Conservation (phyloP, 352 stramenopile genomes). For the Phytopythium ostracodes region DNA sequence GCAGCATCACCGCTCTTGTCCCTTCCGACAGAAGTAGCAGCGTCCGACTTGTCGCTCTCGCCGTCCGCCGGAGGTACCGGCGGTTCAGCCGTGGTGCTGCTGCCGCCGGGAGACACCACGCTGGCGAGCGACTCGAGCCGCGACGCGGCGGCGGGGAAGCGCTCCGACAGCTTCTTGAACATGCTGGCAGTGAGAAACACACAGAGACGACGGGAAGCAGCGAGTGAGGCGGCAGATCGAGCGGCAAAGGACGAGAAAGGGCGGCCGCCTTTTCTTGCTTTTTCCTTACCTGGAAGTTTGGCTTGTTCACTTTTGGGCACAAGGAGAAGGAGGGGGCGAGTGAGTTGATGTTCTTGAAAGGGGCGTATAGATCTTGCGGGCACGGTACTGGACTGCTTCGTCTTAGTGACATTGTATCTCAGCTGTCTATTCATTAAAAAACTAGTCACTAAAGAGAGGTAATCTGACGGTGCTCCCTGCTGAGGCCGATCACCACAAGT, state of each 20-base stretch:
- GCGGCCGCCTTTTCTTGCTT: background rate
- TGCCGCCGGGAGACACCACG: constrained; percentile 1
- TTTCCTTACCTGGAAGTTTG: background rate
- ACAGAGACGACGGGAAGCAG: background rate
- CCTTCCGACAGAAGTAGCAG: constrained; percentile 5
- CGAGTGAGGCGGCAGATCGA: background rate
- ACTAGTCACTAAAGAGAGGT: background rate
- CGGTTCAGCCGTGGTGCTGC: constrained; percentile 14
- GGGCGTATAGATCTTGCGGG: constrained; percentile 8
- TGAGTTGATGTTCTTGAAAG: background rate
- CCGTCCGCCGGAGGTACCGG: constrained; percentile 13
- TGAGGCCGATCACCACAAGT: constrained; percentile 1
- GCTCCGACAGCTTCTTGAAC: constrained; percentile 79
- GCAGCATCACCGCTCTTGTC: background rate
- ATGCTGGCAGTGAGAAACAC: constrained; percentile 18
- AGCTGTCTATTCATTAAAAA: too few relatives aligned
- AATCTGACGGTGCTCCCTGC: background rate
- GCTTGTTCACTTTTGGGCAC: background rate
- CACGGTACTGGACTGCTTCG: background rate
- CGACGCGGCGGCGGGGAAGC: constrained; percentile 66
- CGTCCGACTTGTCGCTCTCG: constrained; percentile 8
- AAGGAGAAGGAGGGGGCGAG: background rate
- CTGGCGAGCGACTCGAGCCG: constrained; percentile 62
- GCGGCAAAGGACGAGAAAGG: background rate
- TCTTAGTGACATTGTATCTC: background rate